Base-by-base conservation (phyloP, 352 stramenopile genomes). In the Globisporangium spiculum region DNA sequence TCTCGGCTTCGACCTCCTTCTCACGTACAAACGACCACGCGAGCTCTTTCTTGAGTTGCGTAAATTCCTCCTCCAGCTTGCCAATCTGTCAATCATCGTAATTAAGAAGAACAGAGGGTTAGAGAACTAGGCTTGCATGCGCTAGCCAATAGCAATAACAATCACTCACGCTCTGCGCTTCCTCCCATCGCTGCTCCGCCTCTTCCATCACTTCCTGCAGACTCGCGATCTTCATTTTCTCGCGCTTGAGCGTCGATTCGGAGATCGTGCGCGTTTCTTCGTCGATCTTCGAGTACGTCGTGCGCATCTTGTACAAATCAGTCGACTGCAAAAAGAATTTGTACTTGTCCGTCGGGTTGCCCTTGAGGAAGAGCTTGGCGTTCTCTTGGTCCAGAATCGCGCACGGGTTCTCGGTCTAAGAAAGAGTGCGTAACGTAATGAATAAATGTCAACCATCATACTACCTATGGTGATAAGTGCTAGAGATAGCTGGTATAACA, bases 381-480 rank as follows among this genome's bases (percentile, higher is more conserved):
- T 99, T 98, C 77, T 99, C 97, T 74, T 99, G 97, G 75, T 99
- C 96, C 48, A 99, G 73, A 44, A 99, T 95, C 4, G 94, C 93
- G 32, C 97, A 98, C 41, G 97, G 97, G 83, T 99, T 99, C 67
- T 99, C 96, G 20, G 98, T 97, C 75, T 52, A 22, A 48, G 4
- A 52, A 18, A 14, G 36, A 16, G 10, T 52, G 18, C 8, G 18
- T 4, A 22, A 52, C 41, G 38, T 12, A 8, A 22, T n/a, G 16
- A 48, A 48, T 48, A 9, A 52, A 52, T 7, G 7, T 52, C 44
- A 52, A 20, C n/a, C 41, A n/a, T 6, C 36, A 44, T 44, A 12
- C 36, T 16, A 32, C 27, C 27, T 32, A 32, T 32, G 27, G 27
- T 32, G 27, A 32, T 32, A 32, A 32, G 27, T 32, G 27, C 27